Percentiles rank a stretch among this genome's conserved stretches.
Evolutionary conservation across 2,329 filamentous ascomycete genomes (phyloP).

Genomic region (Ilyonectria destructans): DNA sequence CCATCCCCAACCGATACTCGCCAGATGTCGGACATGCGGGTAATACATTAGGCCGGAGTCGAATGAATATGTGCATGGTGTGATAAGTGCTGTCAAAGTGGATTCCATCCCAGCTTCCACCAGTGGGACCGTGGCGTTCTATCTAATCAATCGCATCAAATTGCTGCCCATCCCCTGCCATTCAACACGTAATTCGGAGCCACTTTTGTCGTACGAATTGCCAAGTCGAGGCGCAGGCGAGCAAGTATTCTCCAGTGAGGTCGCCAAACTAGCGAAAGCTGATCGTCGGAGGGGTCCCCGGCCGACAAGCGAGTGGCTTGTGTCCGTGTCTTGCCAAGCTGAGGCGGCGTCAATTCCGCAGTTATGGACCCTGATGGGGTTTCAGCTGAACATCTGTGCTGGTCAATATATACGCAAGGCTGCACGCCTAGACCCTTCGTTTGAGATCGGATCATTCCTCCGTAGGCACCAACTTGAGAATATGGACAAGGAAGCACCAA

Average conservation of each 20-base stretch:
- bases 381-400: constrained; percentile 25
- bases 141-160: constrained; percentile 46
- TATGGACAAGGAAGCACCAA: constrained; percentile 36
- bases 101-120: constrained; percentile 30
- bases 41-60: constrained; percentile 24
- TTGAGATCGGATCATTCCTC: neutral
- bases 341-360: constrained; percentile 29
- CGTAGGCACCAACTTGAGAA: neutral
- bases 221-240: neutral
- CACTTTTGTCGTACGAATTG: constrained; percentile 5
- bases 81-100: neutral
- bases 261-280: neutral
- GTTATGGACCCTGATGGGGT: constrained; percentile 32
- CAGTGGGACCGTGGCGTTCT: constrained; percentile 23
- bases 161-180: neutral
- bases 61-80: neutral
- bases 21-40: constrained; percentile 15
- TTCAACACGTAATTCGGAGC: neutral
- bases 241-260: neutral
- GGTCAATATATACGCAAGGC: constrained; percentile 15
- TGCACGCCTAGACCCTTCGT: neutral
- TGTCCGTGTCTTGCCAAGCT: constrained; percentile 21
- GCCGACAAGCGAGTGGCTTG: constrained; percentile 8
- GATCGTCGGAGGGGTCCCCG: constrained; percentile 12
- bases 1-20: neutral